phyloP scores from a whole-genome alignment of 257 asterid species.

The Solanum ahanhuiri region DNA sequence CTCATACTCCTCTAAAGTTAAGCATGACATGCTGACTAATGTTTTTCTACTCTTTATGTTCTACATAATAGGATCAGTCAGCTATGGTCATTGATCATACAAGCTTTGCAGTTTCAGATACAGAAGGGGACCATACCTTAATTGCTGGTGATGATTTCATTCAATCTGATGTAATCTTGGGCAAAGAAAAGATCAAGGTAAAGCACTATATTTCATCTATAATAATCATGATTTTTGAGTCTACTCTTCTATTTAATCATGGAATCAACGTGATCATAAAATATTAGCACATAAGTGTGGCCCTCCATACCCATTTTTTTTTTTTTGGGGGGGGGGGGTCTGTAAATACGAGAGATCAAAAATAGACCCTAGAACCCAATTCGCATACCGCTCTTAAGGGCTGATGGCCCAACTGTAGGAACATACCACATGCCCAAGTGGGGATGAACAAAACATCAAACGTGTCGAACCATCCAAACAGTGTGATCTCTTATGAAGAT shows the following conservation, averaged over 20 bases:
- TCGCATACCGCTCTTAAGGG: neutral
- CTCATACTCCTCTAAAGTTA: neutral
- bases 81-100: conserved; percentile 65
- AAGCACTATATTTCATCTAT: conserved; percentile 2
- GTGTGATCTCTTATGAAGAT: neutral
- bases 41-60: neutral
- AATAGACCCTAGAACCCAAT: neutral
- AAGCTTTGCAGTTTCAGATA: conserved; percentile 52
- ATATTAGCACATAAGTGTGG: neutral
- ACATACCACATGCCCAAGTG: neutral
- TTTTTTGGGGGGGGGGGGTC: too few relatives aligned
- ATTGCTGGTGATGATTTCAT: conserved; percentile 58
- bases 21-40: neutral
- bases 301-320: neutral
- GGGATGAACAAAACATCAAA: neutral
- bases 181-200: conserved; percentile 54
- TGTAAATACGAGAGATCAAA: neutral
- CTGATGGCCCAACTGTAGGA: neutral
- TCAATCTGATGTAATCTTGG: conserved; percentile 56
- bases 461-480: neutral
- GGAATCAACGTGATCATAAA: neutral
- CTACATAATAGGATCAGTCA: conserved; percentile 40
- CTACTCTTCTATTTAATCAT: neutral
- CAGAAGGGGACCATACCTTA: conserved; percentile 67
- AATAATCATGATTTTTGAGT: neutral